These are phyloP conservation scores for Tricholoma sp. DNA, from an alignment of 768 basidiomycete species.

Conservation along the genomic window DNA sequence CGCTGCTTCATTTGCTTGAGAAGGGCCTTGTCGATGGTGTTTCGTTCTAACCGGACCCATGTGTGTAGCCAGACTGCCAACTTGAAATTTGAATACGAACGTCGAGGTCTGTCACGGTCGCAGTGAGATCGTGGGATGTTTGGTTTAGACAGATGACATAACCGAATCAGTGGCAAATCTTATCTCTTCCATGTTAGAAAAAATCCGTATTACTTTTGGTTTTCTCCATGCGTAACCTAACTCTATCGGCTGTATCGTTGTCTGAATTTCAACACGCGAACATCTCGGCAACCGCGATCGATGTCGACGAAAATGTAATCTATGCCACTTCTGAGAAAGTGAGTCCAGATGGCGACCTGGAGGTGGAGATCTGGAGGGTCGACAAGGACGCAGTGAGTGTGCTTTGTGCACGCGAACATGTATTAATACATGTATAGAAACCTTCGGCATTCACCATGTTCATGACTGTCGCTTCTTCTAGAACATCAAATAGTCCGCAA, in stretches of 20 bases:
- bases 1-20: slow-evolving; percentile 10
- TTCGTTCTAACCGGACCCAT: slow-evolving; percentile 19
- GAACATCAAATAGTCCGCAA: slow-evolving; percentile 27
- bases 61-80: neutral
- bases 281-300: slow-evolving; percentile 47
- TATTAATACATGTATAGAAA: neutral
- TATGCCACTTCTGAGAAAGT: slow-evolving; percentile 53
- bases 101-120: no score
- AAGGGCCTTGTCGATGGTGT: slow-evolving; percentile 4
- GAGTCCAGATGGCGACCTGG: slow-evolving; percentile 43
- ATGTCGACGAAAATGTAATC: slow-evolving; percentile 57
- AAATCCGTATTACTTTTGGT: neutral
- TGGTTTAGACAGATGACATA: neutral
- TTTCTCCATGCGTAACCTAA: slow-evolving; percentile 52
- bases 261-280: slow-evolving; percentile 25
- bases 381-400: slow-evolving; percentile 15
- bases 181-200: slow-evolving; percentile 5
- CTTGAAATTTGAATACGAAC: neutral
- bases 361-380: slow-evolving; percentile 55
- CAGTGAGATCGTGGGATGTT: neutral
- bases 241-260: slow-evolving; percentile 30
- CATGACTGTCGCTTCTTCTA: slow-evolving; percentile 25
- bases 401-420: neutral
- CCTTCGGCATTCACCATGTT: slow-evolving; percentile 33
- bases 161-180: slow-evolving; percentile 2